Conservation (phyloP, 2,329 filamentous ascomycete genomes). For the Coniella lustricola region DNA sequence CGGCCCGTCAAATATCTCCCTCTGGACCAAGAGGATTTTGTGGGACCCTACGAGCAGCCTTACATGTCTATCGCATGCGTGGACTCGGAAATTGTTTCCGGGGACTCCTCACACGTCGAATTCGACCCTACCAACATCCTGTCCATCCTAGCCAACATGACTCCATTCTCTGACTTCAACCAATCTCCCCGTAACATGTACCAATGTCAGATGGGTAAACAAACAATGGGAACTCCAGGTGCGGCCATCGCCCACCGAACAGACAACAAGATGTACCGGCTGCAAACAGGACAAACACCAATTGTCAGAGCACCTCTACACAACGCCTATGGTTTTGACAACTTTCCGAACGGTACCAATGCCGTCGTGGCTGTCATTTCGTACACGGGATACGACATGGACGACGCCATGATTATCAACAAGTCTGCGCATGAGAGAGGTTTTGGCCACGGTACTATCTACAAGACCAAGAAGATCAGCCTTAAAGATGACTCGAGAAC, state of each 20-base stretch:
- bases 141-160: slow-evolving; percentile 97
- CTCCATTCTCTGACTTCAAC: slow-evolving; percentile 97
- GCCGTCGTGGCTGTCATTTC: slow-evolving; percentile 96
- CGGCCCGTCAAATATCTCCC: slow-evolving; percentile 89
- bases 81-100: slow-evolving; percentile 80
- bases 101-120: slow-evolving; percentile 88
- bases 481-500: slow-evolving; percentile 71
- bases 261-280: slow-evolving; percentile 92
- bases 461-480: slow-evolving; percentile 91
- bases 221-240: slow-evolving; percentile 95
- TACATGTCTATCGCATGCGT: slow-evolving; percentile 97
- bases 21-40: slow-evolving; percentile 75
- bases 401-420: slow-evolving; percentile 99
- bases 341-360: slow-evolving; percentile 95
- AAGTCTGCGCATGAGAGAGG: slow-evolving; percentile 94
- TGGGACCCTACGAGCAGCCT: slow-evolving; percentile 91
- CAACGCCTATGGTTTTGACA: slow-evolving; percentile 94
- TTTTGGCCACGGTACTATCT: slow-evolving; percentile 92
- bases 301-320: slow-evolving; percentile 87
- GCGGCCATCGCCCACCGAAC: slow-evolving; percentile 79
- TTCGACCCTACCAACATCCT: slow-evolving; percentile 93
- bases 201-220: slow-evolving; percentile 98
- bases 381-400: slow-evolving; percentile 99
- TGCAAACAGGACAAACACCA: slow-evolving; percentile 94
- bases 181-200: slow-evolving; percentile 99